phyloP scores from a whole-genome alignment of 2,329 filamentous ascomycete species.

The Trichoderma sp. region DNA sequence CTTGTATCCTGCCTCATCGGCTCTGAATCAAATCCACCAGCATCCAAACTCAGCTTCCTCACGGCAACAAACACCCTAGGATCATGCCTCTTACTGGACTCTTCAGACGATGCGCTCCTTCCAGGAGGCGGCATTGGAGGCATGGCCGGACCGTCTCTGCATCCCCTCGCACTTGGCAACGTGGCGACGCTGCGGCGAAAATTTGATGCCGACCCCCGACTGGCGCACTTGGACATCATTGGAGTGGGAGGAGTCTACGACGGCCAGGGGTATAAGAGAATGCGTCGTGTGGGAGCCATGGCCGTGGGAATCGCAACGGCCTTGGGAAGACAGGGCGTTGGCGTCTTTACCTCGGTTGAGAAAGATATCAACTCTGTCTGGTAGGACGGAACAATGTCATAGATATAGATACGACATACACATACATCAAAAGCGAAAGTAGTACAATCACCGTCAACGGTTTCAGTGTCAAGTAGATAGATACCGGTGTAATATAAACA shows the following conservation, averaged over 20 bases:
- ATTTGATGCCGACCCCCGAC: constrained; percentile 50
- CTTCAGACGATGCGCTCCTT: constrained; percentile 43
- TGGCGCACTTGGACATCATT: constrained; percentile 63
- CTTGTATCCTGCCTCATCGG: constrained; percentile 53
- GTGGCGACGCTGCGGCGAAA: constrained; percentile 65
- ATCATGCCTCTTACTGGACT: constrained; percentile 60
- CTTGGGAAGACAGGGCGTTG: constrained; percentile 62
- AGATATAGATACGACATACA: not conserved
- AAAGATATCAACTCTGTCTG: constrained; percentile 28
- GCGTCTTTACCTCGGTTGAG: constrained; percentile 62
- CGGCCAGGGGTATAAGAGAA: constrained; percentile 61
- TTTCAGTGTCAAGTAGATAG: not conserved
- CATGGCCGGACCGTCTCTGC: constrained; percentile 70
- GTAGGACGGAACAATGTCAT: not conserved
- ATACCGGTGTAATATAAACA: not conserved
- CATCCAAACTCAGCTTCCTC: constrained; percentile 59
- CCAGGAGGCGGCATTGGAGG: constrained; percentile 66
- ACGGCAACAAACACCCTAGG: constrained; percentile 75
- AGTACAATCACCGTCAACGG: not conserved
- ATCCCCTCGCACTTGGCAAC: constrained; percentile 74
- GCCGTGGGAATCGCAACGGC: constrained; percentile 71
- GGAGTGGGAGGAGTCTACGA: constrained; percentile 74
- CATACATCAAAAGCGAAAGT: not conserved
- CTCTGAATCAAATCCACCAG: constrained; percentile 17
- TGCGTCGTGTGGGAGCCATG: constrained; percentile 65